Base-by-base conservation (phyloP, 2,329 filamentous ascomycete species). In the Neofusicoccum kwambonambiense region DNA sequence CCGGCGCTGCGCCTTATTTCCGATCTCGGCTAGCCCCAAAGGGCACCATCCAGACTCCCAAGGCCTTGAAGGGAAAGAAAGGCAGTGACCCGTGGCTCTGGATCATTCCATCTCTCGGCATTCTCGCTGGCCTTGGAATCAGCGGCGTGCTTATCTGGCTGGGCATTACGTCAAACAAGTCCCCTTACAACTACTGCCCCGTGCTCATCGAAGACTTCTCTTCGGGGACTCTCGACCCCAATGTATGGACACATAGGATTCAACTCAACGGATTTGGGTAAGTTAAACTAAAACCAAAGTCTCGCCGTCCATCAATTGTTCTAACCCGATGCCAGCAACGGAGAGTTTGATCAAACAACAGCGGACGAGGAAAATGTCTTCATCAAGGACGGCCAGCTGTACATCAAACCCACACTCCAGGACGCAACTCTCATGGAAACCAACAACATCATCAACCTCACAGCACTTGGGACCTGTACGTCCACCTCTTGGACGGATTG, bases 331-430 rank as follows among this genome's bases (percentile, higher is more conserved):
- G 13, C 1, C 19, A 64, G 62, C 61, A 81, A 78, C 15, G 82
- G 82, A 15, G 76, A 79, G 37, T 86, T 86, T 68, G 83, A 85
- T 74, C 84, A 82, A 82, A 84, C 83, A 0, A 85, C 83, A 4
- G 75, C 73, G 2, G 82, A 83, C 67, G 66, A 73, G 1, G 71
- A 70, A 57, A 86, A 86, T 70, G 82, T 84, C 70, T 84, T 85
- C 62, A 79, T 84, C 31, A 83, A 64, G 17, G 41, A 56, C 12
- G 41, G 50, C 37, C 72, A 81, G 37, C 71, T 82, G 11, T 72
- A 72, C 50, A 64, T 64, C 52, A 64, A 58, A 44, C 62, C 62
- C 19, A 64, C 62, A 15, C 62, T 64, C 13, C 62, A 64, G 52
- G 62, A 64, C 41, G 62, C 62, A 35, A 31, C 42, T 7, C 51